phyloP scores from a whole-genome alignment of 139 green algal genomes.

The Pleodorina starrii region DNA sequence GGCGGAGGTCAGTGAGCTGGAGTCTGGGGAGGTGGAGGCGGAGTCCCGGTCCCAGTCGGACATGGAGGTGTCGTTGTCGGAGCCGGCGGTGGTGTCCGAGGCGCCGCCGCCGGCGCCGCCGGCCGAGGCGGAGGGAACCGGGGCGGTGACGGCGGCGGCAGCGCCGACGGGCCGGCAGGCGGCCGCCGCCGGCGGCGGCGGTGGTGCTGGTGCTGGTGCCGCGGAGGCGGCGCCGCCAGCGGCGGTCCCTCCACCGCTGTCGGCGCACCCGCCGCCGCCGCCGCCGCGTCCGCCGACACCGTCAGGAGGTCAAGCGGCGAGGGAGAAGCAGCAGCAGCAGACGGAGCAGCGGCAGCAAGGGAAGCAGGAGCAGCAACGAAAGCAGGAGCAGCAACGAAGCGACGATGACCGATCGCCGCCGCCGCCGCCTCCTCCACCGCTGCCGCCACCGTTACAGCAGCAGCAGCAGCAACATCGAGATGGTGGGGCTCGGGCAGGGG shows the following conservation, averaged over 20 bases:
- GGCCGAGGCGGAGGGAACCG: not conserved
- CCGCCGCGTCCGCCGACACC: not conserved
- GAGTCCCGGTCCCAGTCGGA: not conserved
- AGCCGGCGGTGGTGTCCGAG: not conserved
- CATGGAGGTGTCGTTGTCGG: constrained; percentile 26
- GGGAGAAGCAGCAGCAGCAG: not conserved
- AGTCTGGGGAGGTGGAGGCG: not conserved
- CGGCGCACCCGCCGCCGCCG: too few relatives aligned
- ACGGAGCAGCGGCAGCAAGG: not conserved
- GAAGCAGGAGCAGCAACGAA: not conserved
- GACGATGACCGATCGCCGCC: not conserved
- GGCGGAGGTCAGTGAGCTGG: not conserved
- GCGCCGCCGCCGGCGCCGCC: not conserved
- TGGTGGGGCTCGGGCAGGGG: not conserved
- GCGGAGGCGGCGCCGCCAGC: too few relatives aligned
- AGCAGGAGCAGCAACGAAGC: not conserved
- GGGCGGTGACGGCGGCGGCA: not conserved
- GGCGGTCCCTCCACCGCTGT: not conserved
- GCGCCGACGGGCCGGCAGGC: not conserved
- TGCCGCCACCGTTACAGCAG: not conserved
- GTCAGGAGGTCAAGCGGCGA: not conserved
- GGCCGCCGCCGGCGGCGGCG: not conserved
- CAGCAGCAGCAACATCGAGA: not conserved
- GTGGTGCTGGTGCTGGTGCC: not conserved
- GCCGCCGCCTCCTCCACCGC: not conserved